phyloP scores from a whole-genome alignment of 768 basidiomycete species.

The Leccinum subtestaceum region DNA sequence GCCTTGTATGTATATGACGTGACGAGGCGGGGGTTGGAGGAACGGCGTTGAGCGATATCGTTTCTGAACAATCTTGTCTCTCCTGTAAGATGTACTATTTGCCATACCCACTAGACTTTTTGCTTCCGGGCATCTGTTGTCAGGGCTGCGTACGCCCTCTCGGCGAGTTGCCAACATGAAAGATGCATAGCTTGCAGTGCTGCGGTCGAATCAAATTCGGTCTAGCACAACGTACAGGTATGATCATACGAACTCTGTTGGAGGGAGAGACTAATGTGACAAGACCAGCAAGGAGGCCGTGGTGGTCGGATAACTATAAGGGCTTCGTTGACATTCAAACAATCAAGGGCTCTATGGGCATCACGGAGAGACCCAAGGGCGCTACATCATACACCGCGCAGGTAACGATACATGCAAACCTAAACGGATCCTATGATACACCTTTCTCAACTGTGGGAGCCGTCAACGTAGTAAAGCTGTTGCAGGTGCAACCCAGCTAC shows the following conservation, averaged over 20 bases:
- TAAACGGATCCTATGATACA: neutral
- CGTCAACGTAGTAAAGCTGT: neutral
- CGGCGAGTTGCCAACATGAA: neutral
- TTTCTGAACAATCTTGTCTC: constrained; percentile 19
- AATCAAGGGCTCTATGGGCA: constrained; percentile 3
- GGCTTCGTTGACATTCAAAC: neutral
- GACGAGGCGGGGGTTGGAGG: constrained; percentile 16
- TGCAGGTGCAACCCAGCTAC: constrained; percentile 1
- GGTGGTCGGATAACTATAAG: constrained; percentile 1
- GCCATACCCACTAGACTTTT: constrained; percentile 28
- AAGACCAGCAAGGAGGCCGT: neutral
- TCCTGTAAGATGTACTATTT: constrained; percentile 22
- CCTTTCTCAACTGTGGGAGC: constrained; percentile 10
- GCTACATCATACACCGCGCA: constrained; percentile 1
- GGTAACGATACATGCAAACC: constrained; percentile 6
- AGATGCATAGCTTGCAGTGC: neutral
- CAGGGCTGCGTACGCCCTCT: neutral
- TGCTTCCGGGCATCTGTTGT: neutral
- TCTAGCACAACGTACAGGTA: neutral
- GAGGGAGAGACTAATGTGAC: neutral
- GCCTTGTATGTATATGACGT: constrained; percentile 25
- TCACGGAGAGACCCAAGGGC: neutral
- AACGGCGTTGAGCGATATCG: constrained; percentile 14
- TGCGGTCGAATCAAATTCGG: neutral
- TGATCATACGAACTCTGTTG: neutral